Percentiles rank a stretch among this genome's conserved stretches.
These are phyloP conservation scores for Cystobasidium slooffiae DNA, from an alignment of 1,284 basidiomycete genomes.

Conservation along the genomic window DNA sequence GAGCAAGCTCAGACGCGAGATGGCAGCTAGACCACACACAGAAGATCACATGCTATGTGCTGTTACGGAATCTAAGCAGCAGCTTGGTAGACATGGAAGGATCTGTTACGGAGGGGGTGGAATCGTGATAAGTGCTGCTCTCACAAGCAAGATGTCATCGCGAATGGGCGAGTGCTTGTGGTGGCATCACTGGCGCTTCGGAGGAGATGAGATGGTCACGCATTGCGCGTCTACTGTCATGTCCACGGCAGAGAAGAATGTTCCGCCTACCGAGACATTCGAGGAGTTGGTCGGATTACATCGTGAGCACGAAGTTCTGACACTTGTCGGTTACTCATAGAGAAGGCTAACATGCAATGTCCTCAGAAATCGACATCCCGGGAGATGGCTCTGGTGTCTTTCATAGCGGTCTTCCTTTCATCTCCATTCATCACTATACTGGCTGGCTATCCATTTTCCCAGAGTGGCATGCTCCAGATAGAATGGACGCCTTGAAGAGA, in stretches of 20 bases:
- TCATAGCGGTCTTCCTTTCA: conserved; percentile 41
- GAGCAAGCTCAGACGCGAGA: conserved; percentile 19
- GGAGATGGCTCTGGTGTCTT: conserved; percentile 42
- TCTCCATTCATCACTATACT: conserved; percentile 39
- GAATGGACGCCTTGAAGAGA: conserved; percentile 13
- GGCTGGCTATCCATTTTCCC: conserved; percentile 42
- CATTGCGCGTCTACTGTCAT: conserved; percentile 36
- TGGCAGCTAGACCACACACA: conserved; percentile 26
- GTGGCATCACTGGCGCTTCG: conserved; percentile 37
- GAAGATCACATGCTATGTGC: conserved; percentile 36
- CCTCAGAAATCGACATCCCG: conserved; percentile 39
- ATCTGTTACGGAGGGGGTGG: conserved; percentile 41
- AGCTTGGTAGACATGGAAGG: conserved; percentile 27
- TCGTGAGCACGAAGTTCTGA: conserved; percentile 9
- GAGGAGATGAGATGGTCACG: conserved; percentile 42
- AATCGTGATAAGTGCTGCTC: conserved; percentile 16
- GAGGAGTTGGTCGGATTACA: conserved; percentile 32
- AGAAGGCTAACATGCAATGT: neutral
- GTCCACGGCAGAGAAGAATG: conserved; percentile 4
- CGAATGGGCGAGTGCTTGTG: conserved; percentile 38
- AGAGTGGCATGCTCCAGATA: conserved; percentile 20
- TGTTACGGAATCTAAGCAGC: conserved; percentile 26
- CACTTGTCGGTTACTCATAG: neutral
- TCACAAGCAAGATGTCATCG: conserved; percentile 37
- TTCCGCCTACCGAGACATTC: conserved; percentile 27